A percentile compares a stretch with the other conserved stretches of the same genome.
Evolutionary conservation across 2,329 filamentous ascomycete species (phyloP).

Genomic region (Penicillium vulpinum): DNA sequence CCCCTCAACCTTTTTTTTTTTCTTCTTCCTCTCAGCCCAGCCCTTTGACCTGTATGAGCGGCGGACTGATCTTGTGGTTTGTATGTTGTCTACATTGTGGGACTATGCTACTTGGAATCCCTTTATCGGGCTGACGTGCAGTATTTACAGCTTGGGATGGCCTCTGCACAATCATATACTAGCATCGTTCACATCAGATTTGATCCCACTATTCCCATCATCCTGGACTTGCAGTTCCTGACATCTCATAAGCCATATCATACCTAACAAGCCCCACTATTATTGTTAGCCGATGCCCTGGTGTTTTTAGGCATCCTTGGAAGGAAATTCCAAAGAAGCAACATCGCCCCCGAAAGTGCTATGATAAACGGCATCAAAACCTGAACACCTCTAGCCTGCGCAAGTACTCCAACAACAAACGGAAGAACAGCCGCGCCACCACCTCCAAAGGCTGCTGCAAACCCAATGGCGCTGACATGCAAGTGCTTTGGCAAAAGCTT

Average conservation of each 20-base stretch:
- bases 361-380: constrained; percentile 62
- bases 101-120: neutral
- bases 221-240: neutral
- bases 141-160: neutral
- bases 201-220: neutral
- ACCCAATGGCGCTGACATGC: constrained; percentile 71
- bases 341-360: constrained; percentile 53
- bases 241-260: neutral
- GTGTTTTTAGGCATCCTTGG: neutral
- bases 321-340: constrained; percentile 48
- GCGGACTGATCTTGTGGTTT: neutral
- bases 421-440: constrained; percentile 62
- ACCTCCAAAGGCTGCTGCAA: constrained; percentile 70
- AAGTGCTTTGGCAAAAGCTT: constrained; percentile 68
- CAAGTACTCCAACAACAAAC: constrained; percentile 48
- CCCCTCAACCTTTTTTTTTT: no score
- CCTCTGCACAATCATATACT: neutral
- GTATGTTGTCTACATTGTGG: neutral
- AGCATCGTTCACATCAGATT: neutral
- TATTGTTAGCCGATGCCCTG: neutral
- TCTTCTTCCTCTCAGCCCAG: no score
- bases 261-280: neutral
- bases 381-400: constrained; percentile 58
- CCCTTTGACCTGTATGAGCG: no score
- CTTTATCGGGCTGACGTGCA: neutral